Conservation (phyloP, 305 asterid species). For the Caryopteris hybrid region DNA sequence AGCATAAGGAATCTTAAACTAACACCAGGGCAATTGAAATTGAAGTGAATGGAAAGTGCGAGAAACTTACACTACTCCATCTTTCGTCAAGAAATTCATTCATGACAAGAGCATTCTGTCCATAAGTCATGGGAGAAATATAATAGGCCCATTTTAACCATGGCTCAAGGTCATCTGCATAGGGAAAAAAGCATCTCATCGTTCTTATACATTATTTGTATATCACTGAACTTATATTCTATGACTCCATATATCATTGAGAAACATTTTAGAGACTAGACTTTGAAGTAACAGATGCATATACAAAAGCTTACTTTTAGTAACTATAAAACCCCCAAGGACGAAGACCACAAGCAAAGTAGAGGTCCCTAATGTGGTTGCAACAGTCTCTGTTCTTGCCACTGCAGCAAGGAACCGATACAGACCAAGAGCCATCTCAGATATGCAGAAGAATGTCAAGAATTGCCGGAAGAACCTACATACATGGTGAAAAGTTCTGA, state of each 20-base stretch:
- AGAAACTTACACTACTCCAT: constrained; percentile 42
- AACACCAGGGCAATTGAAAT: background rate
- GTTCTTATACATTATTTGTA: no score
- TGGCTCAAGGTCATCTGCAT: constrained; percentile 35
- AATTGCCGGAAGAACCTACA: constrained; percentile 43
- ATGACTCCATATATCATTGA: background rate
- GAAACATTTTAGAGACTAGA: background rate
- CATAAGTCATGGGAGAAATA: constrained; percentile 44
- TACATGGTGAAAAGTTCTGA: no score
- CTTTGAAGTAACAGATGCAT: no score
- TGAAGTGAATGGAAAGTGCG: background rate
- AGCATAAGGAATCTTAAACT: background rate
- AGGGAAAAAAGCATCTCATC: background rate
- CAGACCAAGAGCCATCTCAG: constrained; percentile 48
- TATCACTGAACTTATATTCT: no score
- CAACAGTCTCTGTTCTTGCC: constrained; percentile 41
- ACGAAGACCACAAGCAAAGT: constrained; percentile 39
- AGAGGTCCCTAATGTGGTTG: constrained; percentile 41
- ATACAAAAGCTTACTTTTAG: constrained; percentile 27
- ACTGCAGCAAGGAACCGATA: constrained; percentile 47
- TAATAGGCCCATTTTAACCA: constrained; percentile 51
- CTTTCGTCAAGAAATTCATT: constrained; percentile 44
- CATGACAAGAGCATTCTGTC: constrained; percentile 44
- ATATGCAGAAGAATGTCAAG: constrained; percentile 37
- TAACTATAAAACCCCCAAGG: constrained; percentile 53